Percentiles rank a stretch among this genome's conserved stretches.
Conservation (phyloP, 2,329 filamentous ascomycete genomes). For the Alternaria conjuncta region DNA sequence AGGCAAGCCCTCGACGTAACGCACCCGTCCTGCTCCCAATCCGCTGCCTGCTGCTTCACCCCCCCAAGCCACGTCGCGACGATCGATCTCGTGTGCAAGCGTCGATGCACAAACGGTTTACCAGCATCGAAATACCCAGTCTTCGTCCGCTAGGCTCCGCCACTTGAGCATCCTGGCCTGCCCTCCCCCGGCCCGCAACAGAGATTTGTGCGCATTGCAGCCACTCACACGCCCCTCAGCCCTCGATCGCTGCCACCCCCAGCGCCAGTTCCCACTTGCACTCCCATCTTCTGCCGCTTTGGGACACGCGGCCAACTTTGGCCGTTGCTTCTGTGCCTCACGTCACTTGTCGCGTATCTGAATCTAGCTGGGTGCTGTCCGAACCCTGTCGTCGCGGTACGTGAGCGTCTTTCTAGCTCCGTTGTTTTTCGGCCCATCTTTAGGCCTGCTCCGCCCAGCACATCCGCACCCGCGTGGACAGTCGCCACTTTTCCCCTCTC, state of each 20-base stretch:
- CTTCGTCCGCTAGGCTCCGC: constrained; percentile 11
- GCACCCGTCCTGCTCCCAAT: background rate
- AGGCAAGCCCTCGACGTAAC: constrained; percentile 4
- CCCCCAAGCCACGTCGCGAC: background rate
- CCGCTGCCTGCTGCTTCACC: background rate
- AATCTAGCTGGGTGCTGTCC: constrained; percentile 20
- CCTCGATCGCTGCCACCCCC: constrained; percentile 25
- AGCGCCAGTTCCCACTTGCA: constrained; percentile 11
- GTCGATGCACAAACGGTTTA: constrained; percentile 14
- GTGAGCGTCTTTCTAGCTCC: constrained; percentile 24
- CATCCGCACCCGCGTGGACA: constrained; percentile 23
- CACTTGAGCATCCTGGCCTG: constrained; percentile 14
- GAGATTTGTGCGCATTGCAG: constrained; percentile 19
- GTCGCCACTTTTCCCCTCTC: constrained; percentile 36
- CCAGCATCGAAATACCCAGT: constrained; percentile 13
- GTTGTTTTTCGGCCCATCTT: constrained; percentile 35
- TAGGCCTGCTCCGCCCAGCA: constrained; percentile 29
- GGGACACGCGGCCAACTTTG: constrained; percentile 8
- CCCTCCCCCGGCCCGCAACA: constrained; percentile 14
- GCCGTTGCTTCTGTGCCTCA: constrained; percentile 17
- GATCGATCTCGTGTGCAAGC: constrained; percentile 3
- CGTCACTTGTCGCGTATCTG: constrained; percentile 27
- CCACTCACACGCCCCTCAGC: constrained; percentile 11
- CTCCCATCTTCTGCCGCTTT: constrained; percentile 12
- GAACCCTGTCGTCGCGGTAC: constrained; percentile 25